Base-by-base conservation (phyloP, 1,284 basidiomycete genomes). In the Puccinia hordei region DNA sequence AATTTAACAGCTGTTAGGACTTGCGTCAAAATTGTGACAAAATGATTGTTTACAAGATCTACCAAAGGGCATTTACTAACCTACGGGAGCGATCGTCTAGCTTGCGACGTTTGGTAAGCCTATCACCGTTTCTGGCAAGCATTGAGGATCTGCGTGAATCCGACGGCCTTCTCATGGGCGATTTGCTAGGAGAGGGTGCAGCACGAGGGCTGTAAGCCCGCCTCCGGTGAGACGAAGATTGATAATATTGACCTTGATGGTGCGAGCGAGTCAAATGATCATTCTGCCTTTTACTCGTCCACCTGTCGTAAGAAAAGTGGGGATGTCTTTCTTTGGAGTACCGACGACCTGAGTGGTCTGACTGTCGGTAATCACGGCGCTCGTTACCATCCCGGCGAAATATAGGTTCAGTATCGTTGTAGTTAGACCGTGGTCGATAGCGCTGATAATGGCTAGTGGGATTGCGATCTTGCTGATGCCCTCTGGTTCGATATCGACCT, bases 141-240 rank as follows among this genome's bases (percentile, higher is more conserved):
- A 24, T 30, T 33, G 68, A 51, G 24, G 53, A 73, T 55, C 49
- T 57, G 71, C 51, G 71, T 35, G 71, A 17, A 22, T 57, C 12
- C 12, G 59, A 24, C n/a, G 71, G 71, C 22, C 71, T 55, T 35
- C 71, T 35, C 71, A 73, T 57, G 19, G 71, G 71, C n/a, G 71
- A 73, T 59, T 59, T 73, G 33, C 71, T 30, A 41, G 71, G 71
- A 15, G 71, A 73, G 22, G 71, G 71, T 53, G 53, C 71, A 17
- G 71, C 53, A 53, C 71, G 71, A 27, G 71, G 71, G 35, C 71
- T 73, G 35, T 73, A 73, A 73, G 49, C 51, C 4, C 71, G 71
- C 35, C 71, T 30, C 12, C 35, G 71, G 24, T 57, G 33, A 41
- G 71, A 73, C 9, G 71, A 55, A 12, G 71, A 73, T 55, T 73